Conservation (phyloP, 345 rosid species). For the Pugionium dolabratum region DNA sequence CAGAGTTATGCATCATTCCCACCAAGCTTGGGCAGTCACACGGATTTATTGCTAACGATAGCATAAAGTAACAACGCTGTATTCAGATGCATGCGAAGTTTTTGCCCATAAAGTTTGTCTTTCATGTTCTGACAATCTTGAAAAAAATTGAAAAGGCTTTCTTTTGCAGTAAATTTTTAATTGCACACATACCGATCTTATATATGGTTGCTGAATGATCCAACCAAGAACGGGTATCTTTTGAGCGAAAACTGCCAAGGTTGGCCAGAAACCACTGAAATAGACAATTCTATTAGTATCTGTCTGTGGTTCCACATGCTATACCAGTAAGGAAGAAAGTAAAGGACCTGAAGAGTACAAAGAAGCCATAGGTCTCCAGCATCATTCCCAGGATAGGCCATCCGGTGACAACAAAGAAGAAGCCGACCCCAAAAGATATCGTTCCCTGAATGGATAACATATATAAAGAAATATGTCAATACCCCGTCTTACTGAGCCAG, state of each 20-base stretch:
- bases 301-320: conserved; percentile 12
- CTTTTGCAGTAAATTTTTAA: conserved; percentile 4
- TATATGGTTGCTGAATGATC: conserved; percentile 80
- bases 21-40: conserved; percentile 9
- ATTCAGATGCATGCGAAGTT: not conserved
- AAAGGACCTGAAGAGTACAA: conserved; percentile 87
- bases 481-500: conserved; percentile 2
- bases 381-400: conserved; percentile 98
- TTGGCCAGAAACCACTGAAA: conserved; percentile 98
- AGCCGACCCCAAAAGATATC: conserved; percentile 86
- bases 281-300: conserved; percentile 5
- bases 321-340: not conserved
- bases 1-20: conserved; percentile 6
- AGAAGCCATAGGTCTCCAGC: conserved; percentile 81
- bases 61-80: not conserved
- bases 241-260: conserved; percentile 82
- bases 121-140: not conserved
- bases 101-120: not conserved
- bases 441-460: conserved; percentile 64
- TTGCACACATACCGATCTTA: conserved; percentile 67
- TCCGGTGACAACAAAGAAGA: conserved; percentile 87
- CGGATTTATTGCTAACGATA: not conserved
- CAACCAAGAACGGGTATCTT: conserved; percentile 96
- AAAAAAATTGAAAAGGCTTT: not conserved
- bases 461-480: not conserved